A percentile compares a stretch with the other conserved stretches of the same genome.
Evolutionary conservation across 1,284 basidiomycete species (phyloP).

Genomic region (Flammula alnicola): DNA sequence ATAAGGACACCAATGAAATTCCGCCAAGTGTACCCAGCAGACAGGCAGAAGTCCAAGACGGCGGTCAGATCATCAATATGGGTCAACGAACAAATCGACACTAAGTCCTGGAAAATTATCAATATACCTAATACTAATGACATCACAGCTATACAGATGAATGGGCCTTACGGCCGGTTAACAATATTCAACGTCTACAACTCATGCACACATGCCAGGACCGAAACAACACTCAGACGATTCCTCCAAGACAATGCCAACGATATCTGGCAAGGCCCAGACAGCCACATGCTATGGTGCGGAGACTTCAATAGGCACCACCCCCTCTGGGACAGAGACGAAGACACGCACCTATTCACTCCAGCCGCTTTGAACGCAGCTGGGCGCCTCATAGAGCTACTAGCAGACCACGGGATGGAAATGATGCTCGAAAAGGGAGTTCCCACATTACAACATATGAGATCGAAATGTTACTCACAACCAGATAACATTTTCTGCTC

Average conservation of each 20-base stretch:
- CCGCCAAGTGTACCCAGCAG: constrained; percentile 23
- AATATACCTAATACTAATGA: constrained; percentile 25
- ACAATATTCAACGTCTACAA: constrained; percentile 38
- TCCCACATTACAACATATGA: constrained; percentile 28
- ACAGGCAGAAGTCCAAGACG: constrained; percentile 3
- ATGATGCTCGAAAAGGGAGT: constrained; percentile 32
- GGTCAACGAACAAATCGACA: constrained; percentile 28
- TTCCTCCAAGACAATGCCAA: constrained; percentile 3
- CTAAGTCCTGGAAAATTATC: constrained; percentile 29
- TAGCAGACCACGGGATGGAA: constrained; percentile 26
- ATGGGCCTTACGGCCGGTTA: constrained; percentile 11
- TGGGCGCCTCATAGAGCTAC: constrained; percentile 25
- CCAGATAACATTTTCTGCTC: constrained; percentile 37
- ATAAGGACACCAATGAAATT: constrained; percentile 17
- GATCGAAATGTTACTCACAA: constrained; percentile 29
- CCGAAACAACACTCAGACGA: constrained; percentile 9
- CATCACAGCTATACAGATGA: constrained; percentile 32
- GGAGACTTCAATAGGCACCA: constrained; percentile 14
- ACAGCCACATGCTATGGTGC: constrained; percentile 8
- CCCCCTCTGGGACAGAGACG: constrained; percentile 10
- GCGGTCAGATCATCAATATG: constrained; percentile 27
- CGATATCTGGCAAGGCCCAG: not conserved
- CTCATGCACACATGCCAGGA: constrained; percentile 18
- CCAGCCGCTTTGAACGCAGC: constrained; percentile 16
- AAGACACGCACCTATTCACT: constrained; percentile 39